Evolutionary conservation across 139 green algal species (phyloP).

Genomic region (Medakamo hakoo): DNA sequence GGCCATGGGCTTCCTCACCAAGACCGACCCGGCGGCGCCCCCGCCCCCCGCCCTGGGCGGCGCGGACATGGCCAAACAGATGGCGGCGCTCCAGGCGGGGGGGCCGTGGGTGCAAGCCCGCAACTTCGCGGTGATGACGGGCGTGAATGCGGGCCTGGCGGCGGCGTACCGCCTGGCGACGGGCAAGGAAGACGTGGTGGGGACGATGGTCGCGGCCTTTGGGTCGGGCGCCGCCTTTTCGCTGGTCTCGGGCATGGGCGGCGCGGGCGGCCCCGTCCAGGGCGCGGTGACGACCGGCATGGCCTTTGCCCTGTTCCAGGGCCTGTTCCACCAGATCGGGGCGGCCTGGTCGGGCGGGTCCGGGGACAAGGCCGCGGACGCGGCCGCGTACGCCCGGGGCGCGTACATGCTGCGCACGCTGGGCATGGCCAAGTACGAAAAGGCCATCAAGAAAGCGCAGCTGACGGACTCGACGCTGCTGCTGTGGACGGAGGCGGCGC

Average conservation of each 20-base stretch:
- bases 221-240: constrained; percentile 57
- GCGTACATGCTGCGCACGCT: constrained; percentile 69
- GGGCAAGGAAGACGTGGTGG: constrained; percentile 63
- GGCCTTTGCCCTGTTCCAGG: constrained; percentile 72
- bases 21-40: not conserved
- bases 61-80: constrained; percentile 17
- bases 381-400: constrained; percentile 42
- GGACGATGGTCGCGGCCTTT: constrained; percentile 58
- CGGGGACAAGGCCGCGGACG: constrained; percentile 2
- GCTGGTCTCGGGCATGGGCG: constrained; percentile 38
- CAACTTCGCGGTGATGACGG: constrained; percentile 92
- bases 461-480: constrained; percentile 85
- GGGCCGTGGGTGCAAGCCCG: constrained; percentile 55
- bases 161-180: constrained; percentile 50
- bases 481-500: constrained; percentile 50
- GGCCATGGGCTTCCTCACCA: constrained; percentile 54
- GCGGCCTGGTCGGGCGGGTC: not conserved
- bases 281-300: constrained; percentile 36
- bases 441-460: constrained; percentile 76
- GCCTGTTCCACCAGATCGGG: constrained; percentile 59
- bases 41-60: not conserved
- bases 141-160: constrained; percentile 61
- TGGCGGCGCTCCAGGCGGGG: constrained; percentile 36
- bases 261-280: constrained; percentile 17
- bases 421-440: constrained; percentile 74